Base-by-base conservation (phyloP, 176 grass and related monocot genomes). In the Typha latifolia region DNA sequence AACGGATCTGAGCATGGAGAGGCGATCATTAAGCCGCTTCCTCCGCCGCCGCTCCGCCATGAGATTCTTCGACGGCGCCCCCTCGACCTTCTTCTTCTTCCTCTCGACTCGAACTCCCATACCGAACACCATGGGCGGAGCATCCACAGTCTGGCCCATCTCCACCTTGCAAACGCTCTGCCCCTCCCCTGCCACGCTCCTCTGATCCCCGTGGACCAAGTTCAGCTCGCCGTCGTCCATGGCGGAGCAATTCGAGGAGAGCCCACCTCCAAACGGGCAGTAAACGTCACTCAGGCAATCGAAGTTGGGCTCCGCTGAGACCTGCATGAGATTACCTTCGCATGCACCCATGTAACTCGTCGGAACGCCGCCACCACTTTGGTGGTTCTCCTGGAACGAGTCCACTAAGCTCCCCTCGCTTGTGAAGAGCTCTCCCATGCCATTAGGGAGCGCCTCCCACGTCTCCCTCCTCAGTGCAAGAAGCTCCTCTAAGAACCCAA, bases 41-140 rank as follows among this genome's bases (percentile, higher is more conserved):
- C 95, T 83, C 31, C 95, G 89, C 47, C 95, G 89, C 59, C 95
- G 78, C 89, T 99, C 95, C 8, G 95, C 95, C 95, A 99, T 99
- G 21, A 99, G 83, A 74, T 99, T 99, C 82, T 99, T 99, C 31
- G 95, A 99, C 27, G 89, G 95, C 89, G 85, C 80, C 3, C 95
- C 95, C 69, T 99, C 89, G 21, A 90, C 81, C 77, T 90, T 84
- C 71, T 99, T 99, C 81, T 94, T 99, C 86, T 69, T 87, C 32
- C 85, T 66, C 34, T 80, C 83, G 70, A 82, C 72, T 31, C 37
- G 5, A 1, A 66, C 62, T 63, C 66, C 1, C 71, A 32, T 15
- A 48, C 66, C 69, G 56, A 72, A 74, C 63, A 69, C 73, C 72
- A 72, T 64, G 22, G 71, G 59, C 5, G 37, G 7, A 43, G 37